A percentile compares a stretch with the other conserved stretches of the same genome.
Conservation (phyloP, 2,329 filamentous ascomycete genomes). For the Fusarium humuli region DNA sequence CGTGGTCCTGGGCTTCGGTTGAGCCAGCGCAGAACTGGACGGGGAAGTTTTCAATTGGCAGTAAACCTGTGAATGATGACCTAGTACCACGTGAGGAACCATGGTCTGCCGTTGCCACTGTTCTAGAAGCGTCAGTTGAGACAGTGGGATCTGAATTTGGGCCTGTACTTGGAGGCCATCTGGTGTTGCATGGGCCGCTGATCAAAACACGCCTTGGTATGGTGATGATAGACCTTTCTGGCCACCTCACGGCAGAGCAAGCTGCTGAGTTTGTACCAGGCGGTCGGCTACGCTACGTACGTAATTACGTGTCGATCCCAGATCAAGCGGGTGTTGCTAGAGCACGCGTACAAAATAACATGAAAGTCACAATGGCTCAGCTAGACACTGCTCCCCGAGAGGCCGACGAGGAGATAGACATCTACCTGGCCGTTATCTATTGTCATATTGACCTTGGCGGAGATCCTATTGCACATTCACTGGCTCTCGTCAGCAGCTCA, state of each 20-base stretch:
- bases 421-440: slow-evolving; percentile 28
- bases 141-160: slow-evolving; percentile 25
- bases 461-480: not conserved
- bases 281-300: slow-evolving; percentile 23
- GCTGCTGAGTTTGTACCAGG: slow-evolving; percentile 35
- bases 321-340: not conserved
- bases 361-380: not conserved
- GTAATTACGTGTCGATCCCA: slow-evolving; percentile 7
- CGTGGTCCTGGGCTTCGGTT: slow-evolving; percentile 37
- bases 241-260: slow-evolving; percentile 22
- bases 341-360: not conserved
- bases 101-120: slow-evolving; percentile 9
- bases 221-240: slow-evolving; percentile 21
- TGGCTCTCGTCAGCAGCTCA: slow-evolving; percentile 18
- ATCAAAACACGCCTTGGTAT: slow-evolving; percentile 29
- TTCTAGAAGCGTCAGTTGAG: slow-evolving; percentile 21
- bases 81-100: slow-evolving; percentile 9
- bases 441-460: slow-evolving; percentile 1
- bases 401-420: not conserved
- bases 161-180: slow-evolving; percentile 6
- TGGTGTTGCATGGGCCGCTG: slow-evolving; percentile 29
- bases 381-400: slow-evolving; percentile 16
- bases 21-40: slow-evolving; percentile 13
- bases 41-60: slow-evolving; percentile 18
- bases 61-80: slow-evolving; percentile 1